phyloP scores from a whole-genome alignment of 192 early-diverging fungal species.

The Coemansia sp. region DNA sequence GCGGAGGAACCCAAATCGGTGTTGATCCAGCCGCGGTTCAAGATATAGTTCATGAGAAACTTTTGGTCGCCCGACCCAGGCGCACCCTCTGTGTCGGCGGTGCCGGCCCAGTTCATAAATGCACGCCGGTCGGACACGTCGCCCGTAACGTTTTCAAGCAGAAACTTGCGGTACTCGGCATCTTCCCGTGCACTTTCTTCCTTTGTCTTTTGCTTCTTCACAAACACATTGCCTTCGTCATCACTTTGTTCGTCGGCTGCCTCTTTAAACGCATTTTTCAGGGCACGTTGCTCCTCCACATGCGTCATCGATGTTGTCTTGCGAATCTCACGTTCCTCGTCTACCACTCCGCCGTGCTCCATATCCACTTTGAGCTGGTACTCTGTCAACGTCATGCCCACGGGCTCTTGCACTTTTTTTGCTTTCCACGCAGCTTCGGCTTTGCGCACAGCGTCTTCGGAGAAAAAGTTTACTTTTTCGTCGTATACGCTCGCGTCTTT shows the following conservation, averaged over 20 bases:
- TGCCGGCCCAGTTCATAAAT: slow-evolving; percentile 35
- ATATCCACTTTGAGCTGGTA: slow-evolving; percentile 70
- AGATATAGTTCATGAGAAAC: slow-evolving; percentile 88
- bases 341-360: slow-evolving; percentile 53
- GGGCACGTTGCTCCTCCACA: slow-evolving; percentile 78
- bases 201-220: slow-evolving; percentile 69
- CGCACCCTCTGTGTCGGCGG: slow-evolving; percentile 5
- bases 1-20: slow-evolving; percentile 59
- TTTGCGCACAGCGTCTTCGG: slow-evolving; percentile 42
- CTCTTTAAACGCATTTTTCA: slow-evolving; percentile 75
- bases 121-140: slow-evolving; percentile 18
- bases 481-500: slow-evolving; percentile 85
- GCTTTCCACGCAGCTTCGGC: slow-evolving; percentile 36
- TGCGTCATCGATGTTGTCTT: slow-evolving; percentile 54
- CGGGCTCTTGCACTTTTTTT: slow-evolving; percentile 16
- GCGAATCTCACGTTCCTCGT: slow-evolving; percentile 31
- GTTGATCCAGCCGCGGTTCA: slow-evolving; percentile 85
- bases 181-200: slow-evolving; percentile 81
- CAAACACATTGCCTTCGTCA: slow-evolving; percentile 62
- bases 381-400: slow-evolving; percentile 72
- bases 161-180: slow-evolving; percentile 83
- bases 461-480: slow-evolving; percentile 71
- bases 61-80: slow-evolving; percentile 49
- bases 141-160: slow-evolving; percentile 71
- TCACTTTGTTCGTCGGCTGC: slow-evolving; percentile 59